A percentile compares a stretch with the other conserved stretches of the same genome.
These are phyloP conservation scores for Urochloa ruziziensis DNA, from an alignment of 176 grass and related monocot genomes.

Conservation along the genomic window DNA sequence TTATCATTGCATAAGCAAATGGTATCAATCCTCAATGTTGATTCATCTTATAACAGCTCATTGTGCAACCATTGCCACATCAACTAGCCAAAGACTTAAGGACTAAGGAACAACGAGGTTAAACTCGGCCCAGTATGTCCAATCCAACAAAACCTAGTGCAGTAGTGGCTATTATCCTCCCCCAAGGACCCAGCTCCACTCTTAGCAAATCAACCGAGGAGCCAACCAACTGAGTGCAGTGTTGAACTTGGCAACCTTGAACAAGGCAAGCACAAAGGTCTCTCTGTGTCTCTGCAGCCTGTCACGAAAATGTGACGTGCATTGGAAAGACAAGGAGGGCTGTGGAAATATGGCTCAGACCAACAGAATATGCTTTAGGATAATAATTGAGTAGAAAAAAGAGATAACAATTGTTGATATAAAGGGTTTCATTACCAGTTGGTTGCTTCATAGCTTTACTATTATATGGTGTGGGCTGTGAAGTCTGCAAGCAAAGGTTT, in stretches of 20 bases:
- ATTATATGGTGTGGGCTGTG: conserved; percentile 27
- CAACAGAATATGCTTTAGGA: conserved; percentile 45
- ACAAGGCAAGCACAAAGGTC: conserved; percentile 25
- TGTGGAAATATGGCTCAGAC: conserved; percentile 42
- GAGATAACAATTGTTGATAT: conserved; percentile 28
- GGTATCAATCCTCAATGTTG: not conserved
- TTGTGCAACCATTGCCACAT: not conserved
- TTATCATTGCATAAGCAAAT: not conserved
- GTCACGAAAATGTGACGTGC: conserved; percentile 29
- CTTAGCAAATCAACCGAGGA: conserved; percentile 26
- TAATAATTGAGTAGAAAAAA: conserved; percentile 54
- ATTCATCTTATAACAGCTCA: not conserved
- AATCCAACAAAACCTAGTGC: conserved; percentile 54
- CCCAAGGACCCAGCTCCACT: conserved; percentile 36
- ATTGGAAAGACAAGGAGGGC: conserved; percentile 34
- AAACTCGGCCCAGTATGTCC: conserved; percentile 38
- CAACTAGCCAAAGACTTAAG: conserved; percentile 43
- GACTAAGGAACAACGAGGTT: conserved; percentile 51
- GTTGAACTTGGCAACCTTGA: conserved; percentile 20
- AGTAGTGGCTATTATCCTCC: conserved; percentile 44
- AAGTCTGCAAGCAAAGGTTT: conserved; percentile 26
- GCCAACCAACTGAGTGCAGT: conserved; percentile 35
- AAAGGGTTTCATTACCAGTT: conserved; percentile 31
- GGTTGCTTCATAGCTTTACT: conserved; percentile 39
- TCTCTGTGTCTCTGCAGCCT: conserved; percentile 26